phyloP scores from a whole-genome alignment of 805 yeast species.

The Suhomyces sp. region DNA sequence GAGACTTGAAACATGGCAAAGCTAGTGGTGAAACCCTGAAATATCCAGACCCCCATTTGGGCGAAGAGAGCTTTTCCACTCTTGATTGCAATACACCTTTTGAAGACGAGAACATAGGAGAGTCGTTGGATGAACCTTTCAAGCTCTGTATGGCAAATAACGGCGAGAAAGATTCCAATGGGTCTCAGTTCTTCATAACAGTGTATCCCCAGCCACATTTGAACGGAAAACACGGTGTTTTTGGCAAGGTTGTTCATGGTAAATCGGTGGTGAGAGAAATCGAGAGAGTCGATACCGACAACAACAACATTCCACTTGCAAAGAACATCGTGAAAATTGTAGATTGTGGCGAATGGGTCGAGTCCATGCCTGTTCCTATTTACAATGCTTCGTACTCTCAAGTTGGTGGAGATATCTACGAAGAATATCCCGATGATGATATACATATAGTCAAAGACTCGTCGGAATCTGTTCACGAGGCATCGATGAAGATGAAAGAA shows the following conservation, averaged over 20 bases:
- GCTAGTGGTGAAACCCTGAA: neutral
- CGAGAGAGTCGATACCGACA: slow-evolving; percentile 46
- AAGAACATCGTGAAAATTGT: slow-evolving; percentile 44
- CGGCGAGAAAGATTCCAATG: slow-evolving; percentile 47
- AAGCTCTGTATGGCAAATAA: slow-evolving; percentile 64
- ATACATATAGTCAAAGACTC: slow-evolving; percentile 54
- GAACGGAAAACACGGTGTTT: slow-evolving; percentile 70
- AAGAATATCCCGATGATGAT: slow-evolving; percentile 79
- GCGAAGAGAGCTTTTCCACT: slow-evolving; percentile 34
- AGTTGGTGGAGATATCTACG: slow-evolving; percentile 68
- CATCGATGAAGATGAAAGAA: slow-evolving; percentile 56
- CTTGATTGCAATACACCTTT: slow-evolving; percentile 29
- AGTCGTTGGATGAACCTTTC: slow-evolving; percentile 45
- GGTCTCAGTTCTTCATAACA: slow-evolving; percentile 70
- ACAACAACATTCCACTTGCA: slow-evolving; percentile 43
- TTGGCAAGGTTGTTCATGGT: slow-evolving; percentile 69
- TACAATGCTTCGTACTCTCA: slow-evolving; percentile 59
- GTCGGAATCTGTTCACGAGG: slow-evolving; percentile 49
- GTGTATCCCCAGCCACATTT: slow-evolving; percentile 72
- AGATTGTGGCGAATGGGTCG: slow-evolving; percentile 64
- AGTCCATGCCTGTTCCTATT: slow-evolving; percentile 52
- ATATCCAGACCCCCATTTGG: slow-evolving; percentile 28
- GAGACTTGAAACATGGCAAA: slow-evolving; percentile 50
- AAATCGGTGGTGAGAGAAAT: slow-evolving; percentile 66
- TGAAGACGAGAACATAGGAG: slow-evolving; percentile 55